Conservation (phyloP, 345 rosid species). For the Linum lewisii region DNA sequence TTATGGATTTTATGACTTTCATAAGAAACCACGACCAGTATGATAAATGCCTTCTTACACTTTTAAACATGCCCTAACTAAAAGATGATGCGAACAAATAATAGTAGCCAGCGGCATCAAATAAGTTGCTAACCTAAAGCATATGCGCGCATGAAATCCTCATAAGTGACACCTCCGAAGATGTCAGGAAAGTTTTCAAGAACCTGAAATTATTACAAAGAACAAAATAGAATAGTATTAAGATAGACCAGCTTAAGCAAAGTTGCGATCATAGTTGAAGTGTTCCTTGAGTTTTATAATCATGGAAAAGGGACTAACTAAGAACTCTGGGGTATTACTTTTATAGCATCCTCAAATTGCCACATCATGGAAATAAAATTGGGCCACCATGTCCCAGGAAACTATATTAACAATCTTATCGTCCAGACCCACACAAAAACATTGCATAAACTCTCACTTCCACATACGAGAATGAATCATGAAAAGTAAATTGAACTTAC, state of each 20-base stretch:
- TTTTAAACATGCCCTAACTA: not conserved
- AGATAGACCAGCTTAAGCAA: not conserved
- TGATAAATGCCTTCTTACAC: too few relatives aligned
- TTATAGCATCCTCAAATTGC: not conserved
- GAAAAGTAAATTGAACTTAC: slow-evolving; percentile 29
- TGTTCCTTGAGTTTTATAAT: not conserved
- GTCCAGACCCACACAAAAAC: not conserved
- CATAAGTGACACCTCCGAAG: slow-evolving; percentile 24
- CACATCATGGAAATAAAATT: not conserved
- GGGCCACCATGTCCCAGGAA: not conserved
- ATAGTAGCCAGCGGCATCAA: not conserved
- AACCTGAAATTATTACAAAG: slow-evolving; percentile 29
- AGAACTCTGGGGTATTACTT: not conserved
- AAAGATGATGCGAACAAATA: not conserved
- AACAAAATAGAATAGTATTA: not conserved
- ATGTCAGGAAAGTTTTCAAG: slow-evolving; percentile 26
- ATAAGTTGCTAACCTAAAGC: slow-evolving; percentile 49
- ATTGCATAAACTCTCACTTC: not conserved
- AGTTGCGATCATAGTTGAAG: not conserved
- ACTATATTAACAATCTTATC: not conserved
- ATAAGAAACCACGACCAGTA: too few relatives aligned
- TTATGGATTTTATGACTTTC: too few relatives aligned
- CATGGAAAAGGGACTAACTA: not conserved
- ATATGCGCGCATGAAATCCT: slow-evolving; percentile 65
- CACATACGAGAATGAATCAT: not conserved